phyloP scores from a whole-genome alignment of 495 filamentous ascomycete species.

The Rusavskia elegans region DNA sequence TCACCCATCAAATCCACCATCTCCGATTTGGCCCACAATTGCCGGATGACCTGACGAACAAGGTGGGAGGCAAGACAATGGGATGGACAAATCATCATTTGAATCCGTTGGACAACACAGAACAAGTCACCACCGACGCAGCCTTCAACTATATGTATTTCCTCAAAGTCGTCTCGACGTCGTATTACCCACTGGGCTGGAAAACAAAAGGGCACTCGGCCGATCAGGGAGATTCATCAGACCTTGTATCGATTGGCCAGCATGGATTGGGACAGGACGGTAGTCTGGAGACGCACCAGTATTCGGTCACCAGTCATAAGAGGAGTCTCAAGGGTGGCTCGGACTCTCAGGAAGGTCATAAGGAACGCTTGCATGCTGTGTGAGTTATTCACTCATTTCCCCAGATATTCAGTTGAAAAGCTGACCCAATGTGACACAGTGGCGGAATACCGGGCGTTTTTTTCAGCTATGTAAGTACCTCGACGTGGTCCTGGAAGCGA shows the following conservation, averaged over 20 bases:
- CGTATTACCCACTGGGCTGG: slow-evolving; percentile 84
- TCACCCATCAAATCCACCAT: slow-evolving; percentile 78
- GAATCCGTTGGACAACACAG: slow-evolving; percentile 78
- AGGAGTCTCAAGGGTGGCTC: slow-evolving; percentile 67
- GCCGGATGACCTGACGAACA: slow-evolving; percentile 48
- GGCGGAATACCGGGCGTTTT: slow-evolving; percentile 95
- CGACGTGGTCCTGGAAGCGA: neutral
- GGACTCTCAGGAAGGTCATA: slow-evolving; percentile 70
- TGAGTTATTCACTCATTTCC: neutral
- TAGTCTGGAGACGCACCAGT: slow-evolving; percentile 94
- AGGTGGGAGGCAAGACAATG: slow-evolving; percentile 36
- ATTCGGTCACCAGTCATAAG: slow-evolving; percentile 90
- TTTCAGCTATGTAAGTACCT: slow-evolving; percentile 70
- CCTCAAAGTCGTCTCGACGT: slow-evolving; percentile 91
- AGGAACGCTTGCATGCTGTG: slow-evolving; percentile 68
- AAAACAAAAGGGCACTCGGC: slow-evolving; percentile 23
- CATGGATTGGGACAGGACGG: slow-evolving; percentile 32
- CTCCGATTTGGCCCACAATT: slow-evolving; percentile 90
- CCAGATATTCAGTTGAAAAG: neutral
- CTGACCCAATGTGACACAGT: slow-evolving; percentile 15
- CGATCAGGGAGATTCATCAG: slow-evolving; percentile 16
- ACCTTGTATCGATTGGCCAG: slow-evolving; percentile 11
- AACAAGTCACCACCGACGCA: slow-evolving; percentile 62
- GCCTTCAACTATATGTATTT: slow-evolving; percentile 99
- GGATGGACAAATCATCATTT: slow-evolving; percentile 80